Conservation (phyloP, 2,329 filamentous ascomycete species). For the Apiospora hydei region DNA sequence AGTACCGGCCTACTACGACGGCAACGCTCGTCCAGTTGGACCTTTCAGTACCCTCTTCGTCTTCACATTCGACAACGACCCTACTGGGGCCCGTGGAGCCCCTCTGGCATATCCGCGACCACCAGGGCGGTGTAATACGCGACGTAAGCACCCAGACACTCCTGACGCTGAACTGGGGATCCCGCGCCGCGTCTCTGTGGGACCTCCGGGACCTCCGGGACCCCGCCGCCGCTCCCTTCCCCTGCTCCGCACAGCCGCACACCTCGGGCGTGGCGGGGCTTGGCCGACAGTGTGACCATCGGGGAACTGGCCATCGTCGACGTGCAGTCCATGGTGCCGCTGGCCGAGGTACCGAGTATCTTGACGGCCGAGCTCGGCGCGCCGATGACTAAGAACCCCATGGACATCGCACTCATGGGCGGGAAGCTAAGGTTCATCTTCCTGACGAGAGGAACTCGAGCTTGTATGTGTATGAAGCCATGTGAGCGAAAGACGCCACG, state of each 20-base stretch:
- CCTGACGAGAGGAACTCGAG: slow-evolving; percentile 55
- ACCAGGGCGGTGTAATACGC: neutral
- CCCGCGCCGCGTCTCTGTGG: neutral
- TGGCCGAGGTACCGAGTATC: slow-evolving; percentile 54
- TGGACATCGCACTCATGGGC: slow-evolving; percentile 53
- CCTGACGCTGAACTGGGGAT: neutral
- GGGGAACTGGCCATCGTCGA: slow-evolving; percentile 58
- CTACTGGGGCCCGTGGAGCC: neutral
- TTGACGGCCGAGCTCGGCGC: slow-evolving; percentile 48
- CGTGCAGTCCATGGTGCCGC: slow-evolving; percentile 50
- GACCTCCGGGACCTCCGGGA: neutral
- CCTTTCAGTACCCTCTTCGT: neutral
- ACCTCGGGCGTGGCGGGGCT: neutral
- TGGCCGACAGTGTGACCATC: slow-evolving; percentile 36
- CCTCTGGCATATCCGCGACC: slow-evolving; percentile 23
- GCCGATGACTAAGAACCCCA: slow-evolving; percentile 56
- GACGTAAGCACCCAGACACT: neutral
- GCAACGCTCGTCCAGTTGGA: neutral
- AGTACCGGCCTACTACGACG: slow-evolving; percentile 44
- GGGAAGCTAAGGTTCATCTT: slow-evolving; percentile 55
- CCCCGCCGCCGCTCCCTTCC: neutral
- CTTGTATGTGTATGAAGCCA: slow-evolving; percentile 55
- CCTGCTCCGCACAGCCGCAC: neutral
- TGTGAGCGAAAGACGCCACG: neutral
- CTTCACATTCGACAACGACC: neutral